A percentile compares a stretch with the other conserved stretches of the same genome.
phyloP scores from a whole-genome alignment of 805 yeast genomes.

The Ogataea trehaloabstinens region DNA sequence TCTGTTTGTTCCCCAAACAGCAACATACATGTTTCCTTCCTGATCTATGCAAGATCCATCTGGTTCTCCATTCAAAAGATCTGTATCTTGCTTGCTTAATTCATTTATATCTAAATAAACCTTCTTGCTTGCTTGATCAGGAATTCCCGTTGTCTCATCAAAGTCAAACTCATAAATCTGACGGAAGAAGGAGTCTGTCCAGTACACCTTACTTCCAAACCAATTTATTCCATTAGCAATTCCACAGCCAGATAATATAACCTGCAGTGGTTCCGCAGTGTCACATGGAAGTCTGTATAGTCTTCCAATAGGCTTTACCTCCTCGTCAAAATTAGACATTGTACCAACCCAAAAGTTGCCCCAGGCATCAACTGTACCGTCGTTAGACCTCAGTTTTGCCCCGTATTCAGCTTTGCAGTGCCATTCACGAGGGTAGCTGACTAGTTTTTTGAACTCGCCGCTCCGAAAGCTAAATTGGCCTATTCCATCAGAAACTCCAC shows the following conservation, averaged over 20 bases:
- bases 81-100: conserved; percentile 10
- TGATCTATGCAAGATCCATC: conserved; percentile 73
- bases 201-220: conserved; percentile 42
- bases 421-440: conserved; percentile 40
- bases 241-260: conserved; percentile 38
- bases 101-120: conserved; percentile 36
- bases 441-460: conserved; percentile 35
- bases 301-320: conserved; percentile 50
- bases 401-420: conserved; percentile 20
- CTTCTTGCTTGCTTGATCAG: conserved; percentile 34
- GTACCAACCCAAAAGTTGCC: conserved; percentile 82
- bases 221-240: conserved; percentile 78
- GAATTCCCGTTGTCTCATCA: conserved; percentile 28
- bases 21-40: conserved; percentile 56
- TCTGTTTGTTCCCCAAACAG: conserved; percentile 61
- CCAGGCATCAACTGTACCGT: conserved; percentile 74
- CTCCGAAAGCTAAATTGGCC: conserved; percentile 49
- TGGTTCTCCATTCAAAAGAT: conserved; percentile 54
- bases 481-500: conserved; percentile 67
- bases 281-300: conserved; percentile 41
- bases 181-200: conserved; percentile 51
- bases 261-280: conserved; percentile 25
- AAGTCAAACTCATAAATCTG: conserved; percentile 49
- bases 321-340: conserved; percentile 46
- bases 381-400: conserved; percentile 62